Evolutionary conservation across 2,329 filamentous ascomycete species (phyloP).

Genomic region (Sclerotinia subarctica): DNA sequence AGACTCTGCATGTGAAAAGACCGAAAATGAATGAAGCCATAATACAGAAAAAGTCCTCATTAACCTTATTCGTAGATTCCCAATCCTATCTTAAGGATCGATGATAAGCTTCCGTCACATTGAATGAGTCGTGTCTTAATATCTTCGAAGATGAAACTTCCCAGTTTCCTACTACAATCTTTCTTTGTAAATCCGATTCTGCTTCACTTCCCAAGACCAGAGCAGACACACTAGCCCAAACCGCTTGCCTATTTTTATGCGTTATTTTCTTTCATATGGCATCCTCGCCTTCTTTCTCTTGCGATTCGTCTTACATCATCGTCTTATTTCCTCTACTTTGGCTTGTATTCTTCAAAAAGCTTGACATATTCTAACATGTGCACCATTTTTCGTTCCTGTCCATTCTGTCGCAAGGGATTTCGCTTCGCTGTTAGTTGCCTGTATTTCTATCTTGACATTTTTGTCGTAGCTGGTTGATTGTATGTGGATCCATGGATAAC

Average conservation of each 20-base stretch:
- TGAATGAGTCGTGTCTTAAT: not conserved
- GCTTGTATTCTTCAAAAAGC: no score
- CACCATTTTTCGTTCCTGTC: not conserved
- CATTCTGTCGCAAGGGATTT: not conserved
- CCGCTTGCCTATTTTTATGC: not conserved
- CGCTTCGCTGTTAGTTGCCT: not conserved
- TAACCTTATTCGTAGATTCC: not conserved
- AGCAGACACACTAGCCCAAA: not conserved
- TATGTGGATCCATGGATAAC: not conserved
- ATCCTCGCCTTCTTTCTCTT: not conserved
- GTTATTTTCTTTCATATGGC: not conserved
- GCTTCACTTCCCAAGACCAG: not conserved
- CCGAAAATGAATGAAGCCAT: not conserved
- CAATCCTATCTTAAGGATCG: not conserved
- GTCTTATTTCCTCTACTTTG: not conserved
- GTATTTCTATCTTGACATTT: not conserved
- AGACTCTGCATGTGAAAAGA: not conserved
- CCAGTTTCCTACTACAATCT: not conserved
- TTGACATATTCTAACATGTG: not conserved
- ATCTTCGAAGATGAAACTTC: not conserved
- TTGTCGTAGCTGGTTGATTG: not conserved
- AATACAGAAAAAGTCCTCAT: not conserved
- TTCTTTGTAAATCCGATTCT: not conserved
- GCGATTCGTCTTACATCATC: not conserved
- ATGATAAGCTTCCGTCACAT: not conserved